These are phyloP conservation scores for Chrysophaeum taylorii DNA, from an alignment of 352 stramenopile genomes.

Conservation along the genomic window DNA sequence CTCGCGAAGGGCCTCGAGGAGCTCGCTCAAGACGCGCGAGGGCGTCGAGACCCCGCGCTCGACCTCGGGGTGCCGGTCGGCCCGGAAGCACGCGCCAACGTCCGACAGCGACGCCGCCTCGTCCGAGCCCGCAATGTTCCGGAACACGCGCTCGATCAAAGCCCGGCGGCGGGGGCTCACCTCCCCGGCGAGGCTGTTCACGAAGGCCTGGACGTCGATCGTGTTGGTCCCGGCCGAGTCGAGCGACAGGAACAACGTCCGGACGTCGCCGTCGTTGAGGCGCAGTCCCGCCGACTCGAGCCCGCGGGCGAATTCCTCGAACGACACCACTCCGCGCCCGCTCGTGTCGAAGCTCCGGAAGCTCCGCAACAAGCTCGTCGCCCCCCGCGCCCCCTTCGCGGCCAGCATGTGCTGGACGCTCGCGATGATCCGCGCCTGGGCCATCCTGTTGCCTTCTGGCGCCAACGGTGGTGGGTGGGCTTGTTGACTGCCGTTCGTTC, in stretches of 20 bases:
- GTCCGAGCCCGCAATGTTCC: not conserved
- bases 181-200: not conserved
- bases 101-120: not conserved
- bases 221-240: not conserved
- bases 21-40: not conserved
- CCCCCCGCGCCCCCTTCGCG: not conserved
- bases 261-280: not conserved
- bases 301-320: not conserved
- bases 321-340: not conserved
- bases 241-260: not conserved
- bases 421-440: not conserved
- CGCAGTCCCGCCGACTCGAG: not conserved
- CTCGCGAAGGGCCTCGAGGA: not conserved
- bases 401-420: not conserved
- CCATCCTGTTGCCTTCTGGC: not conserved
- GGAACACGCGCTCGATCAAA: not conserved
- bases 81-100: not conserved
- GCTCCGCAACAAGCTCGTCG: not conserved
- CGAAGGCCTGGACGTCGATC: not conserved
- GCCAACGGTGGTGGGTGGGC: not conserved
- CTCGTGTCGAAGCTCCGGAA: not conserved
- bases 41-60: not conserved
- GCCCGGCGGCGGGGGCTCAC: not conserved
- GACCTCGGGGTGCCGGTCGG: not conserved
- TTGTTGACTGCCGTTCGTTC: not conserved